Evolutionary conservation across 2,329 filamentous ascomycete species (phyloP).

Genomic region (Cryphonectria japonica): DNA sequence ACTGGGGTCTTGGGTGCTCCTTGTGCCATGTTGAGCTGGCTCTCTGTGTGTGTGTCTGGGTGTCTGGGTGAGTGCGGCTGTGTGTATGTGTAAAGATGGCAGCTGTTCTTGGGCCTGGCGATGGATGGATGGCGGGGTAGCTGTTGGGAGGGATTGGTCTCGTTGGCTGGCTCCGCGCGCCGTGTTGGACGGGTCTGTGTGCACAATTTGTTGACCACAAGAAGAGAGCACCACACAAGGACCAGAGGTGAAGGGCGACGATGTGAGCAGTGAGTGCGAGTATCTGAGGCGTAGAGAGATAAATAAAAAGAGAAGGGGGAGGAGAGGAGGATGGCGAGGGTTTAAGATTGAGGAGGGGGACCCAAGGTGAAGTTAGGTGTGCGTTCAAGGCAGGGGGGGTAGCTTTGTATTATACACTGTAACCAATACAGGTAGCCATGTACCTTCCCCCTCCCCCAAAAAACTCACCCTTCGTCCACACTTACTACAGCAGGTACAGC

Average conservation of each 20-base stretch:
- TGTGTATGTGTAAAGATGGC: neutral
- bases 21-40: slow-evolving; percentile 47
- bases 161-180: neutral
- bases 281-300: neutral
- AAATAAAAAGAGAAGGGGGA: neutral
- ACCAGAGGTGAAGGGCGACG: neutral
- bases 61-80: too few species aligned
- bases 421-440: neutral
- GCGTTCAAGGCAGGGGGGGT: slow-evolving; percentile 11
- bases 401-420: slow-evolving; percentile 25
- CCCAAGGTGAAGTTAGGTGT: neutral
- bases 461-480: neutral
- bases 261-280: neutral
- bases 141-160: slow-evolving; percentile 11
- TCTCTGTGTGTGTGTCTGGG: slow-evolving; percentile 16
- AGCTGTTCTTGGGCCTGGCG: slow-evolving; percentile 30
- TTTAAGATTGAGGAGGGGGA: slow-evolving; percentile 7
- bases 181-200: neutral
- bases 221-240: neutral
- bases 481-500: neutral
- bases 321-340: slow-evolving; percentile 1
- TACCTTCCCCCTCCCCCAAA: slow-evolving; percentile 1
- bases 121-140: slow-evolving; percentile 25
- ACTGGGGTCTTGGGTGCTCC: slow-evolving; percentile 56
- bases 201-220: neutral